Percentiles rank a stretch among this genome's conserved stretches.
Conservation (phyloP, 2,329 filamentous ascomycete species). For the Clarireedia hainanense region DNA sequence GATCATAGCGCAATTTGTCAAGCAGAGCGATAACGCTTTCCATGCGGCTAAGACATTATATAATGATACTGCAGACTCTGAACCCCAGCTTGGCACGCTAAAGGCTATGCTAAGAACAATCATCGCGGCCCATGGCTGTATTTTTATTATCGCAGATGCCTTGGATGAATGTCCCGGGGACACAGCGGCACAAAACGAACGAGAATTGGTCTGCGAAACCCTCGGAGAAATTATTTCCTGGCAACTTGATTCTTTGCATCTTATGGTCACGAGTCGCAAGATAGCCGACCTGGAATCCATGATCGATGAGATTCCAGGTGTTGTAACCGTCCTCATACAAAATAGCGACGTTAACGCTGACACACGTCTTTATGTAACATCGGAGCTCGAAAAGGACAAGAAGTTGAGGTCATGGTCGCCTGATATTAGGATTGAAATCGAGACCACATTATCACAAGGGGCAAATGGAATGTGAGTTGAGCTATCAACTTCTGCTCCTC, state of each 20-base stretch:
- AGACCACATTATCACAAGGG: background rate
- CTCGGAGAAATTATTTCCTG: background rate
- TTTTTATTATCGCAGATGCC: background rate
- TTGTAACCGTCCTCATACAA: background rate
- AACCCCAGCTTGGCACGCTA: background rate
- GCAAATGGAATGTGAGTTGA: constrained; percentile 1
- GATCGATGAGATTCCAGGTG: background rate
- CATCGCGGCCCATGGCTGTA: background rate
- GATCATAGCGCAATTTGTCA: background rate
- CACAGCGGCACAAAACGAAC: background rate
- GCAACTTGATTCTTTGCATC: background rate
- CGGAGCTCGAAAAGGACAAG: background rate
- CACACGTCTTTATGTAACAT: background rate
- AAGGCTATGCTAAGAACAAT: background rate
- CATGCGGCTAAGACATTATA: background rate
- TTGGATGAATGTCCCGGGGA: background rate
- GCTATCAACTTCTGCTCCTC: background rate
- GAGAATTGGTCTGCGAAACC: background rate
- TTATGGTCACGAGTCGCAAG: background rate
- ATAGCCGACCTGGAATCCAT: background rate
- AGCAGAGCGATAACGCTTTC: background rate
- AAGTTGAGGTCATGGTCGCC: background rate
- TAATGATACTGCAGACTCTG: background rate
- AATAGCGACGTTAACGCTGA: background rate
- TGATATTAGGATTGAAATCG: background rate